A percentile compares a stretch with the other conserved stretches of the same genome.
These are phyloP conservation scores for Ottelia alismoides DNA, from an alignment of 106 monocot genomes.

Conservation along the genomic window DNA sequence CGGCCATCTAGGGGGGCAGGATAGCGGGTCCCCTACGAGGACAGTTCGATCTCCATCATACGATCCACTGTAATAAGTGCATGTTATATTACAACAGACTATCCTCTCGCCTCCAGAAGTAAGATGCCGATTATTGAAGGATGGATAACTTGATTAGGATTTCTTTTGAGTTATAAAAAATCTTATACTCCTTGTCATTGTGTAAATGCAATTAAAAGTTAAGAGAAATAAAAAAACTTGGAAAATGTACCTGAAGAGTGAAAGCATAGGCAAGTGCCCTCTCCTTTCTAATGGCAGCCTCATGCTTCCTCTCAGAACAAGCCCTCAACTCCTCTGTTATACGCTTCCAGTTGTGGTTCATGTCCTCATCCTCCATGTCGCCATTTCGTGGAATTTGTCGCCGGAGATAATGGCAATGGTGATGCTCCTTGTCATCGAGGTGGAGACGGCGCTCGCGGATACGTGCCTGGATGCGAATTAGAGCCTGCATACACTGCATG, in stretches of 20 bases:
- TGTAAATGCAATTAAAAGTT: no score
- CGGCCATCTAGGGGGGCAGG: no score
- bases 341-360: constrained; percentile 8
- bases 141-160: no score
- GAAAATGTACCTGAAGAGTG: constrained; percentile 42
- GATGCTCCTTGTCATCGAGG: background rate
- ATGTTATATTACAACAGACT: no score
- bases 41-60: no score
- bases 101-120: no score
- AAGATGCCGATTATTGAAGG: no score
- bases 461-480: constrained; percentile 70
- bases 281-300: constrained; percentile 36
- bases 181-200: no score
- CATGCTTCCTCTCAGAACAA: constrained; percentile 12
- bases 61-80: no score
- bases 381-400: background rate
- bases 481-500: constrained; percentile 81
- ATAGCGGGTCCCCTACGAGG: no score
- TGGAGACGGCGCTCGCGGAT: constrained; percentile 40
- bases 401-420: background rate
- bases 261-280: constrained; percentile 72
- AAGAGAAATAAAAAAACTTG: background rate
- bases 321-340: constrained; percentile 2
- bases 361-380: background rate
- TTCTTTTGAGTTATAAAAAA: no score